phyloP scores from a whole-genome alignment of 2,329 filamentous ascomycete genomes.

The Aspergillus udagawae region DNA sequence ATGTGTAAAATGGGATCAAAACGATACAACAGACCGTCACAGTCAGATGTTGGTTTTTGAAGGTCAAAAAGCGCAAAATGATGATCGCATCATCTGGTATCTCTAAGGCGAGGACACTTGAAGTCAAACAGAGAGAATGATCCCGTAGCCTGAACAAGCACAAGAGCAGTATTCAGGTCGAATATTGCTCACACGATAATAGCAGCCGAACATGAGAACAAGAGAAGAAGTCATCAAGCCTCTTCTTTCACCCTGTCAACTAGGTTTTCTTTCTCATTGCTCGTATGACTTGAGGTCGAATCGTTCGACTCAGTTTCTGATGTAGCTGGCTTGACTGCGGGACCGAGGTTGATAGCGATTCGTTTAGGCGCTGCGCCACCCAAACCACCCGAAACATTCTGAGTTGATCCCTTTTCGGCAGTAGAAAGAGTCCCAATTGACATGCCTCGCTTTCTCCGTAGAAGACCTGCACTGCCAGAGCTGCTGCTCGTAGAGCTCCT shows the following conservation, averaged over 20 bases:
- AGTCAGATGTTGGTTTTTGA: conserved; percentile 3
- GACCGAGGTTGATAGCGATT: conserved; percentile 39
- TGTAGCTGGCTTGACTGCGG: conserved; percentile 20
- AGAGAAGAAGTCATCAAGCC: conserved; percentile 7
- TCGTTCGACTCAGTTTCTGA: conserved; percentile 14
- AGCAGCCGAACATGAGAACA: conserved; percentile 5
- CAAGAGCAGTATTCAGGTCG: neutral
- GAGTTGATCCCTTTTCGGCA: conserved; percentile 22
- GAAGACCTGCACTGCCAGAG: conserved; percentile 27
- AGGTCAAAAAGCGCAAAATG: conserved; percentile 4
- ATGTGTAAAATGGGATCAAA: conserved; percentile 5
- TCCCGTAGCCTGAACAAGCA: conserved; percentile 6
- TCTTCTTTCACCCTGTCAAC: conserved; percentile 20
- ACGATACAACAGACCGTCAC: conserved; percentile 4
- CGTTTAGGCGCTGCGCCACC: conserved; percentile 29
- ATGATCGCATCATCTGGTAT: conserved; percentile 23
- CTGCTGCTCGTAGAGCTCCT: conserved; percentile 41
- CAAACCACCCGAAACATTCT: conserved; percentile 12
- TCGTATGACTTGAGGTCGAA: conserved; percentile 15
- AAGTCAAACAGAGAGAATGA: conserved; percentile 14
- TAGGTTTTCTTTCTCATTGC: conserved; percentile 30
- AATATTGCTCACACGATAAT: conserved; percentile 1
- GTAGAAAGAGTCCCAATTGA: conserved; percentile 23
- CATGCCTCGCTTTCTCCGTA: conserved; percentile 32
- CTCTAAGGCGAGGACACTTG: conserved; percentile 16